Base-by-base conservation (phyloP, 2,329 filamentous ascomycete genomes). In the Didymella lethalis region DNA sequence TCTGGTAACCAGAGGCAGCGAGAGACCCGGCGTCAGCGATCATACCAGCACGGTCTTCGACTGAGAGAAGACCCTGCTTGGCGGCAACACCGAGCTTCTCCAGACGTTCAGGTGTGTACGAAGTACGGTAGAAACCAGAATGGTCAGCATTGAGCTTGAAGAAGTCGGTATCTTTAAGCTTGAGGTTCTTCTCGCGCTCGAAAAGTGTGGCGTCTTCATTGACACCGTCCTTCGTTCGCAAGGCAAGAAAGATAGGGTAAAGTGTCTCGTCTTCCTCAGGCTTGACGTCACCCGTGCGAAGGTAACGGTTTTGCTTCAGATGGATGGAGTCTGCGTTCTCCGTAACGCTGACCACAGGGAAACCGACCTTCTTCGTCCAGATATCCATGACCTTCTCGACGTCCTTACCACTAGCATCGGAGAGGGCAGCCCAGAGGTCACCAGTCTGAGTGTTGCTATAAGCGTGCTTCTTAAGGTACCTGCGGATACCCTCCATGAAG, bases 111-210 rank as follows among this genome's bases (percentile, higher is more conserved):
- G 92, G 90, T 2, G 88, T 84, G 80, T 98, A 98, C 0, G 89
- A 91, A 0, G 93, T 97, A 60, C 94, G 88, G 82, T 96, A 98
- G 64, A 97, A 89, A 65, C 91, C 91, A 23, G 92, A 93, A 78
- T 97, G 94, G 74, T 97, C 93, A 16, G 94, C 93, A 74, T 98
- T 98, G 61, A 98, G 82, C 84, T 98, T 98, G 87, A 90, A 98
- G 80, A 98, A 97, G 71, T 96, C 92, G 51, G 89, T 80, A 71
- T 90, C 86, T 20, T 90, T 86, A 26, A 97, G 77, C 79, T 92
- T 88, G 80, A 96, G 92, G 62, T 88, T 86, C 47, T 83, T 84
- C 78, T 97, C 92, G 38, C 94, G 89, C 64, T 87, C 83, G 63
- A 81, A 82, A 40, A 96, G 82, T 16, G 92, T 90, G 38, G 93